Base-by-base conservation (phyloP, 1,284 basidiomycete genomes). In the Moniliophthora roreri region DNA sequence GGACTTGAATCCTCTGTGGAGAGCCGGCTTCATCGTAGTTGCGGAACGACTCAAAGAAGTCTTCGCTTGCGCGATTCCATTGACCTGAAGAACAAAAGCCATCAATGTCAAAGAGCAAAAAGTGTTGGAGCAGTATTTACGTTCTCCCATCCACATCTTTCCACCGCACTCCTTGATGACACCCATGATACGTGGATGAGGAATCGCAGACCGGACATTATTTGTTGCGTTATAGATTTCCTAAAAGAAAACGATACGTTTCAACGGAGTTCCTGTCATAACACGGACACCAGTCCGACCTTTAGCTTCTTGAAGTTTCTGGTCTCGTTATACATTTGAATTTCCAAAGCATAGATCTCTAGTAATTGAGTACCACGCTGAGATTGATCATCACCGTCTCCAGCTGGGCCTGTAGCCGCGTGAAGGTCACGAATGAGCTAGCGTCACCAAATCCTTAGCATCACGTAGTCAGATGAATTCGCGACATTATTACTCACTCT, bases 91-190 rank as follows among this genome's bases (percentile, higher is more conserved):
- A n/a, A n/a, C n/a, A n/a, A n/a, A n/a, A n/a, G 4, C 50, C 56
- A 38, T 54, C 36, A 23, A 44, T 18, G 18, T 47, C 10, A 21
- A 50, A 32, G 34, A 32, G 51, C 11, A 40, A 6, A 23, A 20
- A 38, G 32, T 45, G 39, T 28, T 28, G 40, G 18, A 16, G 36
- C 16, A 34, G n/a, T 26, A 77, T 88, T 63, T 68, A 91, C 95
- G 91, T 78, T 99, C 97, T 54, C 93, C 93, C 97, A 99, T 99
- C 93, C 97, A 98, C 97, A 99, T 99, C 75, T 99, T 99, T 7
- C 97, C 97, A 11, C 97, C 97, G 61, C 96, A 98, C 70, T 99
- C 97, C 65, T 95, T 93, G 71, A 99, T 99, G 51, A 98, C 92
- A 50, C 96, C 97, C 90, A 98, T 95, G 65, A 99, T 98, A 23